These are phyloP conservation scores for Globisporangium barbulae DNA, from an alignment of 352 stramenopile species.

Conservation along the genomic window DNA sequence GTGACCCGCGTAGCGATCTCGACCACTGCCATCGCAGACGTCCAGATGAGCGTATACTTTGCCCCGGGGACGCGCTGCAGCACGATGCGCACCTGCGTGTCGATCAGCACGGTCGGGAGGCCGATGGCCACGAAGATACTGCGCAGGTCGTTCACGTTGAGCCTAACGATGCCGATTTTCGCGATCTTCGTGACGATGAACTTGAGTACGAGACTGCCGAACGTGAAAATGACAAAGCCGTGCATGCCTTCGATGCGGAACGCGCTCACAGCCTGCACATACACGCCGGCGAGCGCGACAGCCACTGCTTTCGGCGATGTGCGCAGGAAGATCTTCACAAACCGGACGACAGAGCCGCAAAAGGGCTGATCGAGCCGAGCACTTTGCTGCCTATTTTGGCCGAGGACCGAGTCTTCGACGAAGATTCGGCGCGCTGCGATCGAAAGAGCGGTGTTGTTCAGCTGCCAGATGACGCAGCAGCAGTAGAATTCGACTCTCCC, in stretches of 20 bases:
- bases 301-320: background rate
- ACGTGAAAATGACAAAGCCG: slow-evolving; percentile 1
- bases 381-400: background rate
- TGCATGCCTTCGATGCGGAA: background rate
- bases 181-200: slow-evolving; percentile 27
- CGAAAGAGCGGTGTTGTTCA: slow-evolving; percentile 8
- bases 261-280: slow-evolving; percentile 2
- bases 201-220: slow-evolving; percentile 20
- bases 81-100: slow-evolving; percentile 37
- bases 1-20: slow-evolving; percentile 25
- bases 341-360: background rate
- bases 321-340: background rate
- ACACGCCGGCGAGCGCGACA: slow-evolving; percentile 1
- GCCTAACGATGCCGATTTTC: slow-evolving; percentile 27
- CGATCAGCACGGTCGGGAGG: slow-evolving; percentile 38
- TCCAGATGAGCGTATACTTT: slow-evolving; percentile 19
- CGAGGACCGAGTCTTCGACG: slow-evolving; percentile 1
- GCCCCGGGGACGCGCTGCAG: slow-evolving; percentile 25
- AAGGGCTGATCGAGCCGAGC: background rate
- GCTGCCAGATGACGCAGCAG: background rate
- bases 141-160: slow-evolving; percentile 25
- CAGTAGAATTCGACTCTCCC: slow-evolving; percentile 8
- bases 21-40: slow-evolving; percentile 24
- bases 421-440: slow-evolving; percentile 6
- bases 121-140: slow-evolving; percentile 34